A percentile compares a stretch with the other conserved stretches of the same genome.
phyloP scores from a whole-genome alignment of 1,139 yeast species.

The Geotrichum australiense region DNA sequence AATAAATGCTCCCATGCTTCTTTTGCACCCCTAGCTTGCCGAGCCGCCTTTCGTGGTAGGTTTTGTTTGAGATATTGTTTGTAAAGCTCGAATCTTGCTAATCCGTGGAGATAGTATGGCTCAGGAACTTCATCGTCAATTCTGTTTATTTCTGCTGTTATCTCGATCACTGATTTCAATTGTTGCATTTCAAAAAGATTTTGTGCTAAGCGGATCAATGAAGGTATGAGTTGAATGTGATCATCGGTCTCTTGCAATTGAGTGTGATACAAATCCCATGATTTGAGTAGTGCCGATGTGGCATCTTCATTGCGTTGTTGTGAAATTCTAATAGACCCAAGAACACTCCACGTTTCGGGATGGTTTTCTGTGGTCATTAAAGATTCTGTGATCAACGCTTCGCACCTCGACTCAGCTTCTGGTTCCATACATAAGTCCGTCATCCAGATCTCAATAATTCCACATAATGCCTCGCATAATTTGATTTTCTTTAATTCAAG shows the following conservation, averaged over 20 bases:
- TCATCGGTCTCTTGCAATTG: constrained; percentile 36
- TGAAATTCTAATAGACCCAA: constrained; percentile 85
- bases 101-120: constrained; percentile 72
- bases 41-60: constrained; percentile 21
- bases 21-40: constrained; percentile 31
- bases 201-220: constrained; percentile 60
- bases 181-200: constrained; percentile 59
- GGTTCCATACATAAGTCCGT: constrained; percentile 81
- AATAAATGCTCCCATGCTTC: constrained; percentile 30
- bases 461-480: constrained; percentile 68
- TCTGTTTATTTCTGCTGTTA: constrained; percentile 57
- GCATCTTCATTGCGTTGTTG: constrained; percentile 79
- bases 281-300: constrained; percentile 51
- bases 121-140: constrained; percentile 81
- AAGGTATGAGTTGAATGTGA: constrained; percentile 43
- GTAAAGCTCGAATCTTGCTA: constrained; percentile 52
- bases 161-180: constrained; percentile 56
- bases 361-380: constrained; percentile 48
- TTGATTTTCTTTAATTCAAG: constrained; percentile 42
- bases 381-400: constrained; percentile 60
- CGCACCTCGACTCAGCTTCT: constrained; percentile 78
- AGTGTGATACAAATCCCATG: constrained; percentile 65
- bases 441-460: constrained; percentile 97
- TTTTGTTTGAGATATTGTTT: constrained; percentile 13
- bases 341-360: constrained; percentile 75